Conservation (phyloP, 2,329 filamentous ascomycete species). For the Microcyclosporella mali region DNA sequence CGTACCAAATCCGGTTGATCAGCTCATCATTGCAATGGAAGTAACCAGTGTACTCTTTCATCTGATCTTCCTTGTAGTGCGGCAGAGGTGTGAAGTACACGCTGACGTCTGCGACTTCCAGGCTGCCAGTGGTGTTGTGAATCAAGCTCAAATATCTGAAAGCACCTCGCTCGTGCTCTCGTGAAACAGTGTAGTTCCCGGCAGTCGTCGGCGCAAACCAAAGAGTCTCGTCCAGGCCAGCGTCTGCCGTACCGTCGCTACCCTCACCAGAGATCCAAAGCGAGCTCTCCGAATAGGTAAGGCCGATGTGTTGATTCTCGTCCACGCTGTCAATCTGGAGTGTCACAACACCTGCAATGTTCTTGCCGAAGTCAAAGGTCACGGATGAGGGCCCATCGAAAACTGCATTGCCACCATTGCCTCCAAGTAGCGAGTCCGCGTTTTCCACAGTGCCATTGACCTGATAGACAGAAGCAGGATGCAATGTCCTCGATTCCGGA, state of each 20-base stretch:
- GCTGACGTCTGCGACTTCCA: constrained; percentile 36
- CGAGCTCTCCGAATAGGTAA: constrained; percentile 39
- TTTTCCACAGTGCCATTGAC: constrained; percentile 37
- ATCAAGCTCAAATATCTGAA: constrained; percentile 49
- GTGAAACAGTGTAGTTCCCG: constrained; percentile 41
- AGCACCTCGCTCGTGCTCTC: constrained; percentile 44
- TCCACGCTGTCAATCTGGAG: constrained; percentile 32
- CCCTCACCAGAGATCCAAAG: constrained; percentile 49
- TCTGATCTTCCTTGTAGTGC: constrained; percentile 34
- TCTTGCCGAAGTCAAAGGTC: constrained; percentile 39
- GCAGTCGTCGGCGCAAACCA: constrained; percentile 41
- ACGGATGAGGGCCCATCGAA: constrained; percentile 35
- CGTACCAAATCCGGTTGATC: constrained; percentile 42
- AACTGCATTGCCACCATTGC: constrained; percentile 26
- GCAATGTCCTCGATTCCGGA: constrained; percentile 33
- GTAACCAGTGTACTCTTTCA: constrained; percentile 38
- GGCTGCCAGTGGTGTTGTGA: constrained; percentile 32
- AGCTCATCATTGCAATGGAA: constrained; percentile 41
- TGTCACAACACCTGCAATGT: constrained; percentile 38
- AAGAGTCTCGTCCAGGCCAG: constrained; percentile 41
- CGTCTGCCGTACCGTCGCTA: constrained; percentile 36
- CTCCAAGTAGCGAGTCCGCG: constrained; percentile 30
- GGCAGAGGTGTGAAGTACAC: constrained; percentile 44
- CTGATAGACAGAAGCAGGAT: constrained; percentile 34
- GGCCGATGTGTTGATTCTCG: constrained; percentile 36